Evolutionary conservation across 2,329 filamentous ascomycete species (phyloP).

Genomic region (Monosporascus sp.): DNA sequence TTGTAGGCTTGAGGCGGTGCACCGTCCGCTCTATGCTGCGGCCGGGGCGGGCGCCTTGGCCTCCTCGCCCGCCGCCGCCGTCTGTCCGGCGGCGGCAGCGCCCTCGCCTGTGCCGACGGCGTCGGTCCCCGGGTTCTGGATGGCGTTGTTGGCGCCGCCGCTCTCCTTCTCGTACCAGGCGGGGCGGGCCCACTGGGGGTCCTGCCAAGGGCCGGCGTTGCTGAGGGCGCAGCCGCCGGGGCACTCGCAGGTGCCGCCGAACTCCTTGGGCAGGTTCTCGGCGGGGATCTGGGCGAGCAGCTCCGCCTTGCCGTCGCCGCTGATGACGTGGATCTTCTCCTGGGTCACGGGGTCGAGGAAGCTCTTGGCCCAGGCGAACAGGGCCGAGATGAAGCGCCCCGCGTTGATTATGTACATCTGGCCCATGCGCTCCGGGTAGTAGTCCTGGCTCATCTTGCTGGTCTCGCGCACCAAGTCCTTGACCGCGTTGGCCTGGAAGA

Average conservation of each 20-base stretch:
- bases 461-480: slow-evolving; percentile 84
- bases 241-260: slow-evolving; percentile 82
- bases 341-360: slow-evolving; percentile 97
- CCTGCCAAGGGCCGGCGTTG: slow-evolving; percentile 87
- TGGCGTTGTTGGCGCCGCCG: slow-evolving; percentile 19
- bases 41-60: slow-evolving; percentile 20
- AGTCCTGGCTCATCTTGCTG: slow-evolving; percentile 91
- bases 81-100: slow-evolving; percentile 23
- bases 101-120: slow-evolving; percentile 26
- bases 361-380: slow-evolving; percentile 82
- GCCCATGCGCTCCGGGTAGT: slow-evolving; percentile 96
- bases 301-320: slow-evolving; percentile 74
- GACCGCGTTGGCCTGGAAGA: slow-evolving; percentile 75
- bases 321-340: slow-evolving; percentile 89
- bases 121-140: slow-evolving; percentile 24
- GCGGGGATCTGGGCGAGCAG: slow-evolving; percentile 77
- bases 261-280: slow-evolving; percentile 83
- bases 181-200: slow-evolving; percentile 60
- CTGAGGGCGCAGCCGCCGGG: slow-evolving; percentile 77
- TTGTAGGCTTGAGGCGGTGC: not conserved
- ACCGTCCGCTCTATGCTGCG: slow-evolving; percentile 16
- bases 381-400: slow-evolving; percentile 86
- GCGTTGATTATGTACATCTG: slow-evolving; percentile 98
- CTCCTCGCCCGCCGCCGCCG: slow-evolving; percentile 13
- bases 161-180: slow-evolving; percentile 57